These are phyloP conservation scores for Penicillium parvum DNA, from an alignment of 495 filamentous ascomycete species.

Conservation along the genomic window DNA sequence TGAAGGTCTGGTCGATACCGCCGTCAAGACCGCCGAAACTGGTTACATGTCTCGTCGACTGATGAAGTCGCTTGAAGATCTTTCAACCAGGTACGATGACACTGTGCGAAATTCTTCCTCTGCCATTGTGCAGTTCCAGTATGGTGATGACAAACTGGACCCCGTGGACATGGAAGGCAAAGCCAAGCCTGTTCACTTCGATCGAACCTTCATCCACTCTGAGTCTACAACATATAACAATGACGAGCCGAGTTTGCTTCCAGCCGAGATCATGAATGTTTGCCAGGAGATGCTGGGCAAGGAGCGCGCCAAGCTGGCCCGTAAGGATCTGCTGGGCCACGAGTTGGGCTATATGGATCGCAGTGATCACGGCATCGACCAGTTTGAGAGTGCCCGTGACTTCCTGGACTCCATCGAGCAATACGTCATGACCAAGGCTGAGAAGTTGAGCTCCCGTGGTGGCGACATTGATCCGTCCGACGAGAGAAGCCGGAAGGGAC, in stretches of 20 bases:
- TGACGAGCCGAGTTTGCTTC: constrained; percentile 61
- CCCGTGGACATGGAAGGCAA: constrained; percentile 96
- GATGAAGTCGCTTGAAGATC: constrained; percentile 97
- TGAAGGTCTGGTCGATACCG: constrained; percentile 99
- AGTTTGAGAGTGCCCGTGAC: constrained; percentile 75
- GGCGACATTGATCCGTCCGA: constrained; percentile 39
- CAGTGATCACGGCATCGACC: constrained; percentile 67
- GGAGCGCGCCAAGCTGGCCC: constrained; percentile 60
- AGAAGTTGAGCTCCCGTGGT: constrained; percentile 43
- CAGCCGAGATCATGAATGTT: constrained; percentile 65
- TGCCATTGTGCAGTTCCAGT: constrained; percentile 92
- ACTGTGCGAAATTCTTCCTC: constrained; percentile 86
- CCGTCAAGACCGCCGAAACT: constrained; percentile 97
- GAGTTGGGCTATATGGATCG: constrained; percentile 60
- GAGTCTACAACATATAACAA: constrained; percentile 76
- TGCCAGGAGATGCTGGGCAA: constrained; percentile 59
- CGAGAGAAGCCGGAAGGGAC: constrained; percentile 33
- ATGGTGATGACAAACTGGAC: constrained; percentile 91
- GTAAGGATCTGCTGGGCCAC: constrained; percentile 50
- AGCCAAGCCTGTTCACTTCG: constrained; percentile 88
- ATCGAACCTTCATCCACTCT: constrained; percentile 84
- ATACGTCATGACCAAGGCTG: constrained; percentile 58
- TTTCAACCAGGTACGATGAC: constrained; percentile 86
- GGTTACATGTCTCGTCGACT: constrained; percentile 97
- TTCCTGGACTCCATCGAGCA: constrained; percentile 74